Percentiles rank a stretch among this genome's conserved stretches.
These are phyloP conservation scores for Pyropia haitanensis DNA, from an alignment of 23 red algal species.

Conservation along the genomic window DNA sequence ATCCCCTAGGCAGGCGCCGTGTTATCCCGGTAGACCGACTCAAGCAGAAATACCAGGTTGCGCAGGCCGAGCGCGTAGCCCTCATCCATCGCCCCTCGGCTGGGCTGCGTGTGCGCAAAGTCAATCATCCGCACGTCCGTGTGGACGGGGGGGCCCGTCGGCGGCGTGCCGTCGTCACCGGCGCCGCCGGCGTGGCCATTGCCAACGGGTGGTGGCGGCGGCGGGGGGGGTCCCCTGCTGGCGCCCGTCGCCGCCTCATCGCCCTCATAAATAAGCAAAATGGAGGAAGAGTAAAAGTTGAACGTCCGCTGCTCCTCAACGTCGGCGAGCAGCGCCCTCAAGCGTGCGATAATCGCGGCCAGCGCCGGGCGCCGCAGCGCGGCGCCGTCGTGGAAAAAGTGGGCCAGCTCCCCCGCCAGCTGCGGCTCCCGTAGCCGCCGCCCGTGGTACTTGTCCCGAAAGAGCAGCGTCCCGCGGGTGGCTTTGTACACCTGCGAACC, in stretches of 20 bases:
- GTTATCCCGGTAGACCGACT: too few species aligned
- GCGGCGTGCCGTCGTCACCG: too few species aligned
- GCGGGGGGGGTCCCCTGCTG: not conserved
- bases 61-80: slow-evolving; percentile 31
- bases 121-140: slow-evolving; percentile 86
- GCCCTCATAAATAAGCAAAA: slow-evolving; percentile 85
- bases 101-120: slow-evolving; percentile 70
- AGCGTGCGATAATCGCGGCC: not conserved
- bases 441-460: slow-evolving; percentile 90
- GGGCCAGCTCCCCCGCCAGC: slow-evolving; percentile 24
- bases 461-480: slow-evolving; percentile 22
- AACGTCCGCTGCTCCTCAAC: slow-evolving; percentile 37
- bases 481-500: slow-evolving; percentile 64
- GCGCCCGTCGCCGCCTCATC: not conserved
- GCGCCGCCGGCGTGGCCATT: not conserved
- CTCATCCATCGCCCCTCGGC: slow-evolving; percentile 7
- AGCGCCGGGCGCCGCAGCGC: not conserved
- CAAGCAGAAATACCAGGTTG: slow-evolving; percentile 9
- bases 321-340: slow-evolving; percentile 16
- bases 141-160: not conserved
- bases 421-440: slow-evolving; percentile 19
- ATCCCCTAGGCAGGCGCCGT: too few species aligned
- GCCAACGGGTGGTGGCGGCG: not conserved
- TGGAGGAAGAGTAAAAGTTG: slow-evolving; percentile 72
- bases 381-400: slow-evolving; percentile 56